Evolutionary conservation across 208 protist genomes (phyloP), one percentile per base, ranked within the genome.

Genomic region (Trypanosoma scelopori): DNA sequence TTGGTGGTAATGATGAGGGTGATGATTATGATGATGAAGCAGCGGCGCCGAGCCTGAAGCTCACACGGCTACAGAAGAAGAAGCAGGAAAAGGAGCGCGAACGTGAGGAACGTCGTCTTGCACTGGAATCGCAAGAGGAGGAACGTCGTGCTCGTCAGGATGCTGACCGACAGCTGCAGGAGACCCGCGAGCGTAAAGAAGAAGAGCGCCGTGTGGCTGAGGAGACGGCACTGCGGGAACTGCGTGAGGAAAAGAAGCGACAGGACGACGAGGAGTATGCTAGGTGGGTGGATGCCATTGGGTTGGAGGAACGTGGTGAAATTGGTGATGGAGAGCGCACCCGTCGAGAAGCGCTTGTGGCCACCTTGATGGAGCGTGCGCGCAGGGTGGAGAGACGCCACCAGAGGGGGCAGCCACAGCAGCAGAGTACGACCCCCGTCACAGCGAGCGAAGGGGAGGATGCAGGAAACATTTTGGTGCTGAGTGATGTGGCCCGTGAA

Each of bases 221-320:
- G 50, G 77, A 87, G 42, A 49, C 27, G 37, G 83, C 86, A 18
- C 71, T 93, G 55, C 60, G 81, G 52, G 59, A 88, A 59, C 70
- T 93, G 55, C 78, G 83, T 1, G 79, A 71, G n/a, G 83, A 87
- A 20, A 85, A 82, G 70, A 65, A 71, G 30, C 65, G 63, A 20
- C 61, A 56, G 0, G 83, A 90, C 1, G 76, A 86, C 23, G 87
- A 83, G 46, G 87, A 89, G 65, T 90, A 90, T 62, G 71, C 65
- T 11, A 81, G 79, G 52, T 90, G 87, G 83, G 73, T 78, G 1
- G 71, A 67, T 13, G 76, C 76, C 32, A 93, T 90, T 30, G 81
- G 68, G 4, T 74, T 90, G 9, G 87, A 88, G 61, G 81, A 77
- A 57, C 63, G 81, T 23, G 84, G 87, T n/a, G 86, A 93, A 57